phyloP scores from a whole-genome alignment of 106 monocot genomes.

The Acorus gramineus region DNA sequence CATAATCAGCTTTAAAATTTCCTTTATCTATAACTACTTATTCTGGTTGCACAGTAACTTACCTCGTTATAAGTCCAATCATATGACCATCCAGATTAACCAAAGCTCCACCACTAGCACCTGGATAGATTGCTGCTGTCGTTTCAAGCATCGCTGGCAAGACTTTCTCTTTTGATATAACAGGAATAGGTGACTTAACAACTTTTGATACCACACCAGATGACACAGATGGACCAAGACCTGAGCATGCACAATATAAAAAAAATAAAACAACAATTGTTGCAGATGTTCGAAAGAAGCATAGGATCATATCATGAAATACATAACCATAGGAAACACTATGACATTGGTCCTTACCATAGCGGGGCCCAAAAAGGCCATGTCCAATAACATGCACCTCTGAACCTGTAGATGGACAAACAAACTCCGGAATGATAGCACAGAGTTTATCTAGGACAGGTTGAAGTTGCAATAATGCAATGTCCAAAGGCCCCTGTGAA shows the following conservation, averaged over 20 bases:
- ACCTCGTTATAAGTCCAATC: constrained; percentile 93
- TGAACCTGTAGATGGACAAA: constrained; percentile 34
- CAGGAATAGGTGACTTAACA: constrained; percentile 13
- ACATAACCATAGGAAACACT: no score
- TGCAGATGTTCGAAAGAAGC: background rate
- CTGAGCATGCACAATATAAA: constrained; percentile 16
- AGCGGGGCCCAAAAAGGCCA: constrained; percentile 77
- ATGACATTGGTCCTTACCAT: constrained; percentile 29
- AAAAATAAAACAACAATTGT: background rate
- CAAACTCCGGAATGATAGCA: constrained; percentile 43
- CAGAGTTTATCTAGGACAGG: constrained; percentile 31
- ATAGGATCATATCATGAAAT: background rate
- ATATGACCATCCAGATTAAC: constrained; percentile 55
- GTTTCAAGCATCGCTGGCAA: constrained; percentile 84
- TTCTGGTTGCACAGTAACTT: background rate
- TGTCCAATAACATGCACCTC: constrained; percentile 78
- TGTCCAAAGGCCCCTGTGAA: constrained; percentile 83
- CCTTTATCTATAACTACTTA: no score
- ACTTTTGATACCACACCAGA: constrained; percentile 70
- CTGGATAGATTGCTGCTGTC: constrained; percentile 91
- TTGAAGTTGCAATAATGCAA: constrained; percentile 82
- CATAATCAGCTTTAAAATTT: no score
- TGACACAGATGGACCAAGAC: constrained; percentile 45
- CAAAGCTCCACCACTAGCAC: constrained; percentile 90
- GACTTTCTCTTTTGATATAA: constrained; percentile 3